Base-by-base conservation (phyloP, 306 rosid genomes). In the Castanea crenata region DNA sequence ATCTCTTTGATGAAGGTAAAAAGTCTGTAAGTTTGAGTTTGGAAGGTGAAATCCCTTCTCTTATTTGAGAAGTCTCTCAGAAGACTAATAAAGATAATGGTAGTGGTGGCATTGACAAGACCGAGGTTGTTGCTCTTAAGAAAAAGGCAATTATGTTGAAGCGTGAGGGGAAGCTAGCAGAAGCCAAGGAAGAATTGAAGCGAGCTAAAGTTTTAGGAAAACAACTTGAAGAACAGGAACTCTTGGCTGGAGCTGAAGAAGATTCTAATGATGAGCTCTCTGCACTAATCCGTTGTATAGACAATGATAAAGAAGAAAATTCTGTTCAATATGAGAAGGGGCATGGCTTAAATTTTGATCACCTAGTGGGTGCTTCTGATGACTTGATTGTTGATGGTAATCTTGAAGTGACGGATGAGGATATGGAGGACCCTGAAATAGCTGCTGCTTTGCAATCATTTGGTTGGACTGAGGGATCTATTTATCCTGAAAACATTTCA, bases 141-240 rank as follows among this genome's bases (percentile, higher is more conserved):
- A 91, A 86, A 84, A 90, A 83, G 83, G 99, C 99, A 75, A 83
- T 95, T 56, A 55, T 71, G 75, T 82, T 95, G 89, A 95, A 95
- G 91, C 98, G 97, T 35, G 99, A 95, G 76, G 98, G 99, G 29
- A 92, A 86, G 68, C 87, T 95, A 85, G 86, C 86, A 68, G 99
- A 93, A 86, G 99, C 99, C 74, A 95, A 92, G 89, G 99, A 91
- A 82, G 99, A 95, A 83, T 67, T 95, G 49, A 95, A 92, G 84
- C 88, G 75, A 85, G 98, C 99, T 63, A 95, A 95, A 90, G 62
- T 86, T 69, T 77, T 95, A 74, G 99, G 93, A 83, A 91, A 85
- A 89, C 91, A 90, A 69, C 90, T 95, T 56, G 99, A 95, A 85
- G 99, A 95, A 78, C 91, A 95, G 83, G 98, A 91, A 73, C 86